phyloP scores from a whole-genome alignment of 352 stramenopile species.

The Pythium brachiatum region DNA sequence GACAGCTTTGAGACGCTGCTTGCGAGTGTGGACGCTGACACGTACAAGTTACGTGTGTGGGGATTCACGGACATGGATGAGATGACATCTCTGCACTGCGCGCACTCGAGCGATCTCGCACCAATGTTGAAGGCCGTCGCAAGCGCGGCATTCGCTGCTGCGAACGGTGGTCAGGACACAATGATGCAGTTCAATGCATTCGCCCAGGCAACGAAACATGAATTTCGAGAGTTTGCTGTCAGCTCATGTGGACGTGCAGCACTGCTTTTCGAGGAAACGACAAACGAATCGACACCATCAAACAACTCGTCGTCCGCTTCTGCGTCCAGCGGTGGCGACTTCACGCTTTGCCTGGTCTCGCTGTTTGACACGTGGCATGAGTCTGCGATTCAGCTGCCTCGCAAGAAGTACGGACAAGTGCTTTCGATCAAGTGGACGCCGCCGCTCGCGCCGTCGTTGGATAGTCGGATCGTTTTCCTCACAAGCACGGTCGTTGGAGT shows the following conservation, averaged over 20 bases:
- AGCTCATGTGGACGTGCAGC: constrained; percentile 59
- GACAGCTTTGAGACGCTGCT: constrained; percentile 48
- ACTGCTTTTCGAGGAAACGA: constrained; percentile 43
- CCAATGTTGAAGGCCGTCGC: constrained; percentile 30
- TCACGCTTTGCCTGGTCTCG: constrained; percentile 52
- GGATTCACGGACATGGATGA: constrained; percentile 57
- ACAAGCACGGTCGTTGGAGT: constrained; percentile 63
- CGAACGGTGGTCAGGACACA: constrained; percentile 11
- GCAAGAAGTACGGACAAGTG: constrained; percentile 59
- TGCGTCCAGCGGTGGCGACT: constrained; percentile 12
- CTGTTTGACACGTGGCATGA: constrained; percentile 51
- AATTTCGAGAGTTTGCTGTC: constrained; percentile 50
- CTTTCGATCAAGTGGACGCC: constrained; percentile 69
- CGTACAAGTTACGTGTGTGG: constrained; percentile 47
- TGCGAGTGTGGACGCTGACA: constrained; percentile 36
- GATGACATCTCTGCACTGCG: constrained; percentile 34
- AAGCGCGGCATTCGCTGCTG: constrained; percentile 28
- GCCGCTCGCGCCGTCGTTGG: constrained; percentile 39
- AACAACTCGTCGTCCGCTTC: constrained; percentile 1
- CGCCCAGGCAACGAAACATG: constrained; percentile 26
- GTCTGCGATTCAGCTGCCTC: constrained; percentile 46
- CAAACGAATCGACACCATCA: background rate
- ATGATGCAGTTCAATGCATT: constrained; percentile 41
- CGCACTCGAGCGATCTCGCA: constrained; percentile 40
- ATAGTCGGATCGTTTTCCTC: constrained; percentile 63